phyloP scores from a whole-genome alignment of 148 eudicot genomes.

The Camellia japonica region DNA sequence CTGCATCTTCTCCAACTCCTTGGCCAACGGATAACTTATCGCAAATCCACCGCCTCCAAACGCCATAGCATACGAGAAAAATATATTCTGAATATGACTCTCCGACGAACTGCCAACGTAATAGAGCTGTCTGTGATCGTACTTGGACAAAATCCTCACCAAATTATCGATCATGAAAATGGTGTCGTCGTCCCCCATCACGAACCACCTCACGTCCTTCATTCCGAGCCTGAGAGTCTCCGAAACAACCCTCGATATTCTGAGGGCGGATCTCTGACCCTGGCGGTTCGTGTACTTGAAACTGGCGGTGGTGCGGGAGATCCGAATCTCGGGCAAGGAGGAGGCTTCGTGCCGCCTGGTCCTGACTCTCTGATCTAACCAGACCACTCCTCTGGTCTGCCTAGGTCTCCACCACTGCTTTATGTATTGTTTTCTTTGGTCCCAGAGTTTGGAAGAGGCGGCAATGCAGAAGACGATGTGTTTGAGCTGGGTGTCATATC shows the following conservation, averaged over 20 bases:
- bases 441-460: slow-evolving; percentile 49
- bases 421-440: slow-evolving; percentile 52
- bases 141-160: slow-evolving; percentile 46
- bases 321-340: slow-evolving; percentile 41
- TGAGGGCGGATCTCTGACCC: slow-evolving; percentile 41
- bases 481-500: slow-evolving; percentile 31
- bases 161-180: slow-evolving; percentile 53
- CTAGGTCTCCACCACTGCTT: slow-evolving; percentile 64
- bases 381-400: slow-evolving; percentile 57
- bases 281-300: slow-evolving; percentile 46
- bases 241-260: slow-evolving; percentile 49
- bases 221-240: slow-evolving; percentile 48
- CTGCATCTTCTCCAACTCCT: slow-evolving; percentile 38
- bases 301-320: slow-evolving; percentile 31
- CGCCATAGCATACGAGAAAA: slow-evolving; percentile 35
- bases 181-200: slow-evolving; percentile 71
- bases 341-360: slow-evolving; percentile 19
- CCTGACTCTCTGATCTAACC: slow-evolving; percentile 44
- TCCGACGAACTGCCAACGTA: slow-evolving; percentile 55
- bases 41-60: slow-evolving; percentile 44
- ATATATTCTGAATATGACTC: slow-evolving; percentile 60
- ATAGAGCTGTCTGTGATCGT: slow-evolving; percentile 52
- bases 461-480: slow-evolving; percentile 64
- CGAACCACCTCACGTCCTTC: slow-evolving; percentile 57
- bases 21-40: slow-evolving; percentile 34